Evolutionary conservation across 1,139 yeast species (phyloP), one percentile per base, ranked within the genome.

Genomic region (Geotrichum candidum): DNA sequence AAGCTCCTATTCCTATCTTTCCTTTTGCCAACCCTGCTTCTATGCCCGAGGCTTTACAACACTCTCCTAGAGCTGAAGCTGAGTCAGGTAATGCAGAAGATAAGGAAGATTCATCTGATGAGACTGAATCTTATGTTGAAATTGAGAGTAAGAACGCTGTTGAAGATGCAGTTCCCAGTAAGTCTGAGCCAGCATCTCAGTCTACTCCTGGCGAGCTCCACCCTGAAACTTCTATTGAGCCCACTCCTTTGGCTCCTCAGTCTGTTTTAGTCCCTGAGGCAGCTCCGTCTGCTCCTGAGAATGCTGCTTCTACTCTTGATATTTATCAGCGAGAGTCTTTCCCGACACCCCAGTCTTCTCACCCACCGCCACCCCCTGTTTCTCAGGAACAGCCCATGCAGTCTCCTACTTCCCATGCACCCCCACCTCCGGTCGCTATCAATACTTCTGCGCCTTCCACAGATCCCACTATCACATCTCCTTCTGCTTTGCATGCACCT

Each of bases 1-100:
- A 61, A n/a, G 69, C 68, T 9, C 72, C 86, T 1, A 74, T 83
- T 57, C 86, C 88, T 1, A 76, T 82, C 22, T 70, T 83, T 67
- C 86, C 87, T 11, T 78, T 80, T 71, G 82, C 83, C 0, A 70
- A 69, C 45, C 72, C 78, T 2, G 56, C 56, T n/a, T 41, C 61
- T n/a, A 13, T 59, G 27, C 59, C 61, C 5, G 51, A 54, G 18
- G 61, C 46, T 35, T 45, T 59, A 18, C 61, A 54, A 15, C 61
- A 31, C 29, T 46, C 55, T 33, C 54, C 54, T 15, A 58, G 50
- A 50, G n/a, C 48, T 56, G 53, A 35, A 56, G n/a, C 53, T 18
- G 50, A 50, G n/a, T n/a, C 18, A 31, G 38, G 50, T 1, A 45
- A 51, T 7, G 54, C 18, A 27, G 48, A n/a, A 13, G 56, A n/a